A percentile compares a stretch with the other conserved stretches of the same genome.
Conservation (phyloP, 192 early-diverging fungal genomes). For the Podila minutissima region DNA sequence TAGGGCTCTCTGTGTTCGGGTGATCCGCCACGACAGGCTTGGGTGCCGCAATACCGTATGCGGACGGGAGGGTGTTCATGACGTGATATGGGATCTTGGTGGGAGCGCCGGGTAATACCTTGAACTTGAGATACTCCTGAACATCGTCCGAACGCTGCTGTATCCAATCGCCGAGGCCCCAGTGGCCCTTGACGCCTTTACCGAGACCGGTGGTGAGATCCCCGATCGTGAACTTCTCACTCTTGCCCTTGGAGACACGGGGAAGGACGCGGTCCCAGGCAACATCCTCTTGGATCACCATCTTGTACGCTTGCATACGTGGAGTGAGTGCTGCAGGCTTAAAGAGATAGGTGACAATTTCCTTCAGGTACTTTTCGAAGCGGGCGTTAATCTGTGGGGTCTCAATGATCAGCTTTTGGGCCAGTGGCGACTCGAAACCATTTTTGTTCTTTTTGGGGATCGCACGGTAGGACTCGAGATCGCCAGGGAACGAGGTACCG, state of each 20-base stretch:
- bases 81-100: constrained; percentile 14
- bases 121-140: constrained; percentile 23
- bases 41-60: constrained; percentile 4
- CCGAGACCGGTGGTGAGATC: constrained; percentile 16
- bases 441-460: constrained; percentile 32
- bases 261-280: constrained; percentile 49
- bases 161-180: constrained; percentile 27
- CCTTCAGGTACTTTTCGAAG: constrained; percentile 54
- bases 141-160: constrained; percentile 3
- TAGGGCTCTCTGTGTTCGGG: not conserved
- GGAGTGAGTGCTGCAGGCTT: constrained; percentile 52
- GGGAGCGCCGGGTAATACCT: constrained; percentile 5
- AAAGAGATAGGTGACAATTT: constrained; percentile 52
- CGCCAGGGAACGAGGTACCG: constrained; percentile 34
- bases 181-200: constrained; percentile 5
- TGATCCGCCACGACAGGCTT: not conserved
- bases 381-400: constrained; percentile 42
- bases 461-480: constrained; percentile 25
- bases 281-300: constrained; percentile 55
- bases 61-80: constrained; percentile 10
- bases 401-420: constrained; percentile 42
- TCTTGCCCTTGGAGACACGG: constrained; percentile 20
- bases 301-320: constrained; percentile 37
- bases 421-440: constrained; percentile 30
- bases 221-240: constrained; percentile 18